These are phyloP conservation scores for Heterobasidion annosum DNA, from an alignment of 1,284 basidiomycete genomes.

Conservation along the genomic window DNA sequence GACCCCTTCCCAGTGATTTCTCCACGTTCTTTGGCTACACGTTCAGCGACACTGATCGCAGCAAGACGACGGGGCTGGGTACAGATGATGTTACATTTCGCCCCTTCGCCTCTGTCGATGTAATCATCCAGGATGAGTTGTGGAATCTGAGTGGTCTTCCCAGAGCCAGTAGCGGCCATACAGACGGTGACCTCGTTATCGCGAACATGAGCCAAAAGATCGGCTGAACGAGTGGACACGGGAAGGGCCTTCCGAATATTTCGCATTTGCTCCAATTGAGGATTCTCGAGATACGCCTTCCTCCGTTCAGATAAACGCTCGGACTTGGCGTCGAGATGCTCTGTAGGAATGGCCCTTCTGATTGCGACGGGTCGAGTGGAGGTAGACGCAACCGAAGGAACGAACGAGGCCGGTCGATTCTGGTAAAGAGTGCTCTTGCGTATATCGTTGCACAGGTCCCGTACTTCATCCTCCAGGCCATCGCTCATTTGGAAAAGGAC, in stretches of 20 bases:
- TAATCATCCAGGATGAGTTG: conserved; percentile 87
- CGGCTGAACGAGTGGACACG: conserved; percentile 58
- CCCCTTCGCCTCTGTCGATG: conserved; percentile 74
- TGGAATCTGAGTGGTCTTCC: conserved; percentile 94
- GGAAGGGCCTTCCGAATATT: conserved; percentile 62
- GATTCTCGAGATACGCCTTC: conserved; percentile 56
- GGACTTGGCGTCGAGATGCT: conserved; percentile 46
- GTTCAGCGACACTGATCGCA: conserved; percentile 88
- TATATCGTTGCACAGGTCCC: conserved; percentile 66
- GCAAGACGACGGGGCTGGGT: conserved; percentile 92
- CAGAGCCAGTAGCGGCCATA: conserved; percentile 94
- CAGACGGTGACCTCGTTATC: conserved; percentile 85
- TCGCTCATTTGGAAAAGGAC: conserved; percentile 68
- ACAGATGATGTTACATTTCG: conserved; percentile 86
- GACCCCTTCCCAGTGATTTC: conserved; percentile 61
- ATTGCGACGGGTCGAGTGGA: conserved; percentile 7
- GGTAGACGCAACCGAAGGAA: conserved; percentile 8
- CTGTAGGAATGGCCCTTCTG: conserved; percentile 5
- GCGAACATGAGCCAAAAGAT: conserved; percentile 65
- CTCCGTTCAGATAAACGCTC: conserved; percentile 44
- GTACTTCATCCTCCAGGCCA: conserved; percentile 65
- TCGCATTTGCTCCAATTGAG: conserved; percentile 61
- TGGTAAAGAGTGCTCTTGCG: conserved; percentile 42
- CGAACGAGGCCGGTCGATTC: conserved; percentile 30
- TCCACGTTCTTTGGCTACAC: conserved; percentile 87